Percentiles rank a stretch among this genome's conserved stretches.
phyloP scores from a whole-genome alignment of 129 eudicot genomes.

The Deinandra increscens region DNA sequence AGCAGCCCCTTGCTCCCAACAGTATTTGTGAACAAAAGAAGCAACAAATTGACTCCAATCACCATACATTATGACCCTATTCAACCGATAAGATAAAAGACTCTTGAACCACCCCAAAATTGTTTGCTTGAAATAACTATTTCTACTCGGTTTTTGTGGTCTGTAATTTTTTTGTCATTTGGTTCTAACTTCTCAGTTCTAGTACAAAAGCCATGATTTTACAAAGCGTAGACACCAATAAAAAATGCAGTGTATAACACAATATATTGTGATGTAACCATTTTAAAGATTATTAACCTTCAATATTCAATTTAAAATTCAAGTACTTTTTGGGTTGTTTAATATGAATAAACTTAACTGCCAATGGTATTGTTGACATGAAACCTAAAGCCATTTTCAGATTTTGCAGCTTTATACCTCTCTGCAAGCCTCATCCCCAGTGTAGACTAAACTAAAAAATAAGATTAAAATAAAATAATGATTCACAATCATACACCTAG shows the following conservation, averaged over 20 bases:
- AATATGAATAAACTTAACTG: slow-evolving; percentile 46
- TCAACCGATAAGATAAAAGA: no score
- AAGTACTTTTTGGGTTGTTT: background rate
- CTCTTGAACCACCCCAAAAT: background rate
- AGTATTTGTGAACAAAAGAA: no score
- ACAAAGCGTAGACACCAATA: background rate
- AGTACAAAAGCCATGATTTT: background rate
- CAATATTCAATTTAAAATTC: background rate
- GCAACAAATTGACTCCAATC: no score
- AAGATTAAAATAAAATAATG: slow-evolving; percentile 2
- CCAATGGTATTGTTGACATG: slow-evolving; percentile 92
- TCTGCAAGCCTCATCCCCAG: slow-evolving; percentile 97
- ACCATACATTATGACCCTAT: no score
- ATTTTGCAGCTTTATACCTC: slow-evolving; percentile 91
- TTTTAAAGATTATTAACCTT: background rate
- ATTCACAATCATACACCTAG: no score
- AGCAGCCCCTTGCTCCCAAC: no score
- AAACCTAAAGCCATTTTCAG: slow-evolving; percentile 85
- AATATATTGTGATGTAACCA: background rate
- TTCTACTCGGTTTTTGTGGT: background rate
- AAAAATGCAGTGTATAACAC: background rate
- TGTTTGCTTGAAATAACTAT: background rate
- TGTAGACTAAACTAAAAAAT: slow-evolving; percentile 49
- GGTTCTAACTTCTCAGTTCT: background rate
- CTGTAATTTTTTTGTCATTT: background rate